A percentile compares a stretch with the other conserved stretches of the same genome.
These are phyloP conservation scores for Rugonectria rugulosa DNA, from an alignment of 2,329 filamentous ascomycete species.

Conservation along the genomic window DNA sequence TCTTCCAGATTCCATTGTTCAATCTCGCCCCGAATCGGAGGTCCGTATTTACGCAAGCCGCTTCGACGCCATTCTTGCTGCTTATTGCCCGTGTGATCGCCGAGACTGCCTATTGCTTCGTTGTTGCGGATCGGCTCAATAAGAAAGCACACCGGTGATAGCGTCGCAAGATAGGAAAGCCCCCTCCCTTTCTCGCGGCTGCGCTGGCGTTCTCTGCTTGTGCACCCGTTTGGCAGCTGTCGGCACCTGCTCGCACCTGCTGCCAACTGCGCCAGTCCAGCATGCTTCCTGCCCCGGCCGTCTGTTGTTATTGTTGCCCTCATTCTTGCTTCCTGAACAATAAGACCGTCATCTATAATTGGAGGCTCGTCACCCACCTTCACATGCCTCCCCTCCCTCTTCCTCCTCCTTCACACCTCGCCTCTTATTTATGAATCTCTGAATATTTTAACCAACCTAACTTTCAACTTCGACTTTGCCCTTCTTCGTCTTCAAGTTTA, in stretches of 20 bases:
- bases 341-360: conserved; percentile 12
- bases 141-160: background rate
- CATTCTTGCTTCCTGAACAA: conserved; percentile 33
- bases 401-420: conserved; percentile 26
- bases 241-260: conserved; percentile 39
- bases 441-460: conserved; percentile 8
- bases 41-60: background rate
- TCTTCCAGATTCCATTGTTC: background rate
- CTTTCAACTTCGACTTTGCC: conserved; percentile 19
- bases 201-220: background rate
- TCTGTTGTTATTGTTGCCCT: conserved; percentile 4
- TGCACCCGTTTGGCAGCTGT: too few relatives aligned
- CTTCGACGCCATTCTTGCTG: background rate
- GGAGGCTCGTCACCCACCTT: conserved; percentile 14
- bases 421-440: conserved; percentile 27
- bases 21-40: background rate
- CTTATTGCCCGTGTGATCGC: background rate
- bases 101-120: background rate
- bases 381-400: conserved; percentile 18
- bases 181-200: background rate
- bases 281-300: too few relatives aligned
- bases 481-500: conserved; percentile 4
- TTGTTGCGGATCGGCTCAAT: background rate
- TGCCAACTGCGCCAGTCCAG: conserved; percentile 26
- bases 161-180: background rate